Percentiles rank a stretch among this genome's conserved stretches.
These are phyloP conservation scores for Cladosporium sp. DNA, from an alignment of 2,329 filamentous ascomycete genomes.

Conservation along the genomic window DNA sequence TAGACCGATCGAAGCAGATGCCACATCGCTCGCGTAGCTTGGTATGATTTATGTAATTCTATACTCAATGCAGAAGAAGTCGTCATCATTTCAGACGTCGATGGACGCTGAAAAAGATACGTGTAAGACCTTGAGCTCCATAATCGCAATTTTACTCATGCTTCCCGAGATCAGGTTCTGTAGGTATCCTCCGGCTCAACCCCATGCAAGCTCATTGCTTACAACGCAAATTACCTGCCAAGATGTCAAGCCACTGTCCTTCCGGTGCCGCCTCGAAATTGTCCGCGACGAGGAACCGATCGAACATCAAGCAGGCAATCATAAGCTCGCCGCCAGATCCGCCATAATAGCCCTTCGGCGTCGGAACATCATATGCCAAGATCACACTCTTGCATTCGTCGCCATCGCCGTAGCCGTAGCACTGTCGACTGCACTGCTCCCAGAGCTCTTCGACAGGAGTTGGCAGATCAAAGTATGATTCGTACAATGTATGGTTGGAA, in stretches of 20 bases:
- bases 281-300: slow-evolving; percentile 28
- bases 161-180: too few relatives aligned
- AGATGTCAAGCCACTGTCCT: slow-evolving; percentile 38
- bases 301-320: slow-evolving; percentile 44
- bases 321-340: slow-evolving; percentile 35
- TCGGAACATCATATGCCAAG: slow-evolving; percentile 42
- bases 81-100: too few relatives aligned
- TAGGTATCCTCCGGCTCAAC: too few relatives aligned
- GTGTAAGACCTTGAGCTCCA: too few relatives aligned
- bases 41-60: too few relatives aligned
- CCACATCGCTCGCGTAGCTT: too few relatives aligned
- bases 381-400: slow-evolving; percentile 41
- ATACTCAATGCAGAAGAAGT: too few relatives aligned
- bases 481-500: slow-evolving; percentile 35
- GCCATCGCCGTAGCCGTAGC: slow-evolving; percentile 41
- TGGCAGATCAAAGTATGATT: slow-evolving; percentile 37
- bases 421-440: slow-evolving; percentile 43
- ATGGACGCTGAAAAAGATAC: too few relatives aligned
- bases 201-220: neutral
- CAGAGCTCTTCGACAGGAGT: slow-evolving; percentile 25
- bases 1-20: too few relatives aligned
- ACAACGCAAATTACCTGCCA: slow-evolving; percentile 40
- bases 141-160: too few relatives aligned
- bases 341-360: slow-evolving; percentile 40
- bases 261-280: slow-evolving; percentile 37